Base-by-base conservation (phyloP, 1,284 basidiomycete species). In the Trametes versicolor region DNA sequence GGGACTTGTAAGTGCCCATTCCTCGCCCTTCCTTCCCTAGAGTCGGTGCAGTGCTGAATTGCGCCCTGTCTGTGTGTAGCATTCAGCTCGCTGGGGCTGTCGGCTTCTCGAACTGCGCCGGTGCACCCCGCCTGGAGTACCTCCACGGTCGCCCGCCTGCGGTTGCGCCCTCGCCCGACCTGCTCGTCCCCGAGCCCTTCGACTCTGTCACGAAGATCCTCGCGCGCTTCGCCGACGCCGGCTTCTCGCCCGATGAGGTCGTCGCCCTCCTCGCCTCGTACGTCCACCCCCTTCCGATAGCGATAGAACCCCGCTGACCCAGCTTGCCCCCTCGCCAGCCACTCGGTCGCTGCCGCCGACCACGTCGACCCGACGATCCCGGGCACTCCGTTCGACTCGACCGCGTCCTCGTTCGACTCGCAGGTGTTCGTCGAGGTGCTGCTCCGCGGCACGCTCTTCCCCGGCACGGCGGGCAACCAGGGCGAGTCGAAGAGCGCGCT, bases 81-180 rank as follows among this genome's bases (percentile, higher is more conserved):
- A 73, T 77, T 53, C 74, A 75, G 54, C 74, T 76, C 57, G 75
- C 75, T 17, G 74, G 74, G 41, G 74, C 73, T 17, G 70, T 76
- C 52, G 75, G 68, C 39, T 43, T 75, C 27, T 63, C 69, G 34
- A 76, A 76, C 71, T 76, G 75, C 63, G 71, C 75, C n/a, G 74
- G 74, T 54, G 74, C 74, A 17, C 73, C 75, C 32, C 72, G 63
- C 25, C 68, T 75, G 23, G 64, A 71, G 36, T 73, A 74, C 66
- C 67, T 76, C 50, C 53, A 69, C 54, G 67, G 67, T 47, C 67
- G 67, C 34, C 51, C 59, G 1, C 50, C 65, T 43, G 73, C 75
- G 15, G 71, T 65, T 13, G 60, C 53, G 15, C 67, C 75, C 19
- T 73, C 74, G 5, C 67, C 73, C 29, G 72, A 75, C 64, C 62